Conservation (phyloP, 2,329 filamentous ascomycete genomes). For the Exophiala calicioides region DNA sequence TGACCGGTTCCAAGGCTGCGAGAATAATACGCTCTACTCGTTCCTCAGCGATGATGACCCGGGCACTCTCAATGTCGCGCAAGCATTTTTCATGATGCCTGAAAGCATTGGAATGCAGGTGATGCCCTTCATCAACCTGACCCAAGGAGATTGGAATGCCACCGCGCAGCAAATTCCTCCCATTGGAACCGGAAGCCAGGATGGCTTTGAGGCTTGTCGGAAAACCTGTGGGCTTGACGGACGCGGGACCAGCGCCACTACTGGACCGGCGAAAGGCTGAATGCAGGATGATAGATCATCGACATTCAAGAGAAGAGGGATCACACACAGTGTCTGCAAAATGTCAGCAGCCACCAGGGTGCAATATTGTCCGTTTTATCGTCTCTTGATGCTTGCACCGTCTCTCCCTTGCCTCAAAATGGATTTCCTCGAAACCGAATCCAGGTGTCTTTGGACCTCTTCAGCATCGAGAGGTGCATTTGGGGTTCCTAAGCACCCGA, state of each 20-base stretch:
- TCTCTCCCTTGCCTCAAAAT: too few species aligned
- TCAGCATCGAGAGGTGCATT: too few species aligned
- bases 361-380: too few species aligned
- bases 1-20: slow-evolving; percentile 34
- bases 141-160: slow-evolving; percentile 36
- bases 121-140: slow-evolving; percentile 38
- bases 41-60: slow-evolving; percentile 47
- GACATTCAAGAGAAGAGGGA: too few species aligned
- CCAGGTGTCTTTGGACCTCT: too few species aligned
- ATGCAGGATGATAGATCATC: background rate
- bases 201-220: slow-evolving; percentile 43
- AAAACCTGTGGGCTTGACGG: slow-evolving; percentile 16
- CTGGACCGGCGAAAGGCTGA: background rate
- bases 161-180: slow-evolving; percentile 35
- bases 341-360: too few species aligned
- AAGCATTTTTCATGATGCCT: slow-evolving; percentile 43
- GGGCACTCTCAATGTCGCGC: slow-evolving; percentile 48
- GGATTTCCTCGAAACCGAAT: too few species aligned
- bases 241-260: too few species aligned
- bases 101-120: slow-evolving; percentile 44
- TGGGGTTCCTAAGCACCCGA: too few species aligned
- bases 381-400: too few species aligned
- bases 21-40: slow-evolving; percentile 47
- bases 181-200: slow-evolving; percentile 46
- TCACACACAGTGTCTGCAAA: too few species aligned